phyloP scores from a whole-genome alignment of 495 filamentous ascomycete genomes.

The Daldinia caldariorum region DNA sequence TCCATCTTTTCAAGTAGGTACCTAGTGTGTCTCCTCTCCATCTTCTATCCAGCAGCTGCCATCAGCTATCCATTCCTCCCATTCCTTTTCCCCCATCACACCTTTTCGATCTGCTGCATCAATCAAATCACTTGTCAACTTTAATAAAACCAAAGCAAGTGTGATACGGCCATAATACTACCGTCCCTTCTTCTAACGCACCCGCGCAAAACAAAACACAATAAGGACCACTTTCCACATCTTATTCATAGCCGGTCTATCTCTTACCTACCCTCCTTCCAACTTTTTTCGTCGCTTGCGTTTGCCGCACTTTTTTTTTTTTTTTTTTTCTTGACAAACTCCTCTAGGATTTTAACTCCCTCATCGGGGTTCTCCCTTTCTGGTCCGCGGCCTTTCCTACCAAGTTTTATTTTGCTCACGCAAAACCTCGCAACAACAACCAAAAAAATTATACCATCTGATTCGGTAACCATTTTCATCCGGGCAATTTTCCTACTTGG shows the following conservation, averaged over 20 bases:
- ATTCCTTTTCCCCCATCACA: conserved; percentile 20
- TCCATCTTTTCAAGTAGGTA: conserved; percentile 7
- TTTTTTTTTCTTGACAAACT: conserved; percentile 10
- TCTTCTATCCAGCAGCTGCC: conserved; percentile 8
- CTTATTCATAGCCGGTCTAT: conserved; percentile 35
- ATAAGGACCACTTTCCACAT: neutral
- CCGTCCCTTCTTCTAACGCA: conserved; percentile 6
- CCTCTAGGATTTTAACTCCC: conserved; percentile 34
- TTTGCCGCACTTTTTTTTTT: conserved; percentile 14
- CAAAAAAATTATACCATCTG: neutral
- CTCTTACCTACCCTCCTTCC: conserved; percentile 16
- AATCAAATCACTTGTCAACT: conserved; percentile 36
- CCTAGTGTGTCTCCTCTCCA: conserved; percentile 1
- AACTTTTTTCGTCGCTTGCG: conserved; percentile 17
- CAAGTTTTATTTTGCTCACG: conserved; percentile 5
- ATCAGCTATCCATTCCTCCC: neutral
- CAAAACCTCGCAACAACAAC: neutral
- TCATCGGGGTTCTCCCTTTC: conserved; percentile 32
- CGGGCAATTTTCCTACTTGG: conserved; percentile 9
- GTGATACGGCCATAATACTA: conserved; percentile 16
- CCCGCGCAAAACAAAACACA: conserved; percentile 2
- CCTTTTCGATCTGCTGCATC: conserved; percentile 26
- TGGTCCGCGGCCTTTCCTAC: conserved; percentile 7
- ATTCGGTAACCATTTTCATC: conserved; percentile 15
- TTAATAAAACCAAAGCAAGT: conserved; percentile 22